Evolutionary conservation across 1,139 yeast genomes (phyloP), one percentile per base, ranked within the genome.

Genomic region (Yamadazyma jaroonii): DNA sequence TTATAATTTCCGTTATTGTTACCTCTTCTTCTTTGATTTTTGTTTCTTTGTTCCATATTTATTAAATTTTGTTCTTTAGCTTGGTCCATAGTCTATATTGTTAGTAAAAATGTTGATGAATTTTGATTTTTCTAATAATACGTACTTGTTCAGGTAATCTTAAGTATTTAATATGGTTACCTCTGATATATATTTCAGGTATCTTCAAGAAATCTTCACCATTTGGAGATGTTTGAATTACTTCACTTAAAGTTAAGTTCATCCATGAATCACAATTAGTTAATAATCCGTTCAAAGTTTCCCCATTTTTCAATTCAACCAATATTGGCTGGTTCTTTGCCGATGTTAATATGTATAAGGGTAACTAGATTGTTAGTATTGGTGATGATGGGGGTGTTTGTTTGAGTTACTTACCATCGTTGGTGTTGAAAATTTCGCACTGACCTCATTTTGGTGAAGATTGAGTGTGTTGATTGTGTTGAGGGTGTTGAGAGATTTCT

Each of bases 231-330:
- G 86, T 79, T 56, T 84, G 90, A 37, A 82, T 78, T 15, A 85
- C 97, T 48, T 89, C 82, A 31, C 72, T 72, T 40, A 94, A 71
- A 1, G 96, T 87, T 50, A 94, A 71, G 59, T 92, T 92, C 98
- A 94, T 94, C 90, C 95, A 88, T 29, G 88, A 82, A 59, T 94
- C 98, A 53, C 96, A 89, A 54, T 86, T 85, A 42, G 81, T 78
- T 45, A 94, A 72, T 44, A 78, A 79, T 29, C 99, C 99, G 54
- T 84, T 86, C 42, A 89, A 72, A 10, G 94, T 82, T 55, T 88
- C 97, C 25, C 97, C 97, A 40, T 84, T 83, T 61, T 94, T 94
- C 58, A 94, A 77, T 62, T 92, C 98, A 40, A 94, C 89, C 56
- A 85, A 76, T 55, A 92, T 76, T 29, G 89, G 87, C 56, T 87